A percentile compares a stretch with the other conserved stretches of the same genome.
These are phyloP conservation scores for Tylopilus balloui DNA, from an alignment of 768 basidiomycete genomes.

Conservation along the genomic window DNA sequence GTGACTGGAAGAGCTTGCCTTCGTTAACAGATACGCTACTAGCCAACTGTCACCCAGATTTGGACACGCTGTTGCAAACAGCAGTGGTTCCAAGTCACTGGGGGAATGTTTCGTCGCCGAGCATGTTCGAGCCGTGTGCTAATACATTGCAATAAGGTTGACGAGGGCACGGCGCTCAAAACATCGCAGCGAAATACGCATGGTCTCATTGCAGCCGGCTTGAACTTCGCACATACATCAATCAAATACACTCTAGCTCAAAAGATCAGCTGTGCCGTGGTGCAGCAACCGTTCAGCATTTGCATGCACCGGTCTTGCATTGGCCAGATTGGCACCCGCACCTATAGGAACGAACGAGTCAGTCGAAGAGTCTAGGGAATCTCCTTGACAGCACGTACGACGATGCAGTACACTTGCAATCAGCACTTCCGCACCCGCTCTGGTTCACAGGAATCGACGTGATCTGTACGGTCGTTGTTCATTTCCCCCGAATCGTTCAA, in stretches of 20 bases:
- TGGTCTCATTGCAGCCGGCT: neutral
- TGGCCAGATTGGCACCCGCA: conserved; percentile 1
- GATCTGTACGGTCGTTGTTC: neutral
- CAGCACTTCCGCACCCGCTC: conserved; percentile 1
- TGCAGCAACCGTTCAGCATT: neutral
- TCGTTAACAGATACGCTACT: too few species aligned
- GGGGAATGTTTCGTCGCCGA: too few species aligned
- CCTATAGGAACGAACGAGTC: neutral
- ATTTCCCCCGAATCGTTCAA: neutral
- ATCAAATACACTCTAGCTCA: neutral
- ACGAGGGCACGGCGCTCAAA: too few species aligned
- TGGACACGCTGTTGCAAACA: too few species aligned
- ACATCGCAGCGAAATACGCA: too few species aligned
- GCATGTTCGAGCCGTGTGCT: too few species aligned
- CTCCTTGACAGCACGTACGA: neutral
- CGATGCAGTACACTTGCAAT: neutral
- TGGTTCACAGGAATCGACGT: conserved; percentile 5
- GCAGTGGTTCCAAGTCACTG: too few species aligned
- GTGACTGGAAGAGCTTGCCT: too few species aligned
- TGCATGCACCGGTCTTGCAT: neutral
- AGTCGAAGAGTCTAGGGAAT: neutral
- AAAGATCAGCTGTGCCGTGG: neutral
- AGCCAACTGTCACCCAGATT: too few species aligned
- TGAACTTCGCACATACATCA: neutral
- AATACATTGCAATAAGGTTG: too few species aligned